phyloP scores from a whole-genome alignment of 495 filamentous ascomycete species.

The Aspergillus asperescens region DNA sequence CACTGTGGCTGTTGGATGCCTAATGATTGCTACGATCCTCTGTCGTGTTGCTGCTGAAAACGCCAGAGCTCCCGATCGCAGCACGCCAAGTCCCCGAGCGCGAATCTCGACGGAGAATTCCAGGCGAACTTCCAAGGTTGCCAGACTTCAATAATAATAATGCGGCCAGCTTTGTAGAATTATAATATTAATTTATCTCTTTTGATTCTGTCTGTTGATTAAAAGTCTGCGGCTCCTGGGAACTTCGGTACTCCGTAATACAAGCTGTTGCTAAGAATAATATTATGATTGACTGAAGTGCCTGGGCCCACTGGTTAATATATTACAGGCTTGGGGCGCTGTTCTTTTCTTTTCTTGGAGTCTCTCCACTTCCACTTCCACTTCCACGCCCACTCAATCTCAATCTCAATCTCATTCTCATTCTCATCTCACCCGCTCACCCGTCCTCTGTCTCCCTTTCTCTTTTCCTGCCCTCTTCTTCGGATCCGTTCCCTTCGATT shows the following conservation, averaged over 20 bases:
- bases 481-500: conserved; percentile 5
- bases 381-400: background rate
- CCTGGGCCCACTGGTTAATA: background rate
- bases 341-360: conserved; percentile 4
- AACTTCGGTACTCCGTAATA: background rate
- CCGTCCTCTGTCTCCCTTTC: conserved; percentile 47
- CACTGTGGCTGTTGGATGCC: too few species aligned
- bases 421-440: conserved; percentile 7
- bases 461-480: conserved; percentile 34
- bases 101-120: background rate
- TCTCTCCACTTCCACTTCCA: conserved; percentile 8
- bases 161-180: background rate
- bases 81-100: background rate
- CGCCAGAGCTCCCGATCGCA: background rate
- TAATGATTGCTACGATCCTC: too few species aligned
- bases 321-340: background rate
- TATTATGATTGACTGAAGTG: background rate
- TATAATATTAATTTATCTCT: background rate
- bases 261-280: background rate
- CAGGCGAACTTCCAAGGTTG: background rate
- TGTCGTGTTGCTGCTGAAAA: too few species aligned
- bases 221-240: background rate
- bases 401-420: background rate
- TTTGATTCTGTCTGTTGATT: background rate
- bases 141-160: background rate